Evolutionary conservation across 1,284 basidiomycete species (phyloP).

Genomic region (Microbotryomycetes sp.): DNA sequence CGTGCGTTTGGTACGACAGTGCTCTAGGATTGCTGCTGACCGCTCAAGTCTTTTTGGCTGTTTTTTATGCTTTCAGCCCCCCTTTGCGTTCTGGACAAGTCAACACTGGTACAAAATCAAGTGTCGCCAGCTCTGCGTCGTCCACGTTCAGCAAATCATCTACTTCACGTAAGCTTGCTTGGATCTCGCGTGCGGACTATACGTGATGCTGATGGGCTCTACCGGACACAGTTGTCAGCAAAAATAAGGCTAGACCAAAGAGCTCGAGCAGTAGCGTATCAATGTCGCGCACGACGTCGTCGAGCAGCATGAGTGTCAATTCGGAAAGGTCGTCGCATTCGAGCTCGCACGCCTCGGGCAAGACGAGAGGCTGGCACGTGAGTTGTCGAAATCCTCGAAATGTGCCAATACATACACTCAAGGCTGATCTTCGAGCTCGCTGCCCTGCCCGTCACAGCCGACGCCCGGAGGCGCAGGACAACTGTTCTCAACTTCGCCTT

Average conservation of each 20-base stretch:
- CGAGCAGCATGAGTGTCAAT: not conserved
- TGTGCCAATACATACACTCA: no score
- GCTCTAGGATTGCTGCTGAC: not conserved
- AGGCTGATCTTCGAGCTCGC: no score
- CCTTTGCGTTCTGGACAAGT: conserved; percentile 16
- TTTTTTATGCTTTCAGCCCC: not conserved
- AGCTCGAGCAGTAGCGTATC: not conserved
- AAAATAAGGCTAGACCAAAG: not conserved
- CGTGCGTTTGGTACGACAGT: conserved; percentile 16
- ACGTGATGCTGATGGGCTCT: no score
- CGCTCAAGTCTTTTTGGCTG: not conserved
- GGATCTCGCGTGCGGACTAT: no score
- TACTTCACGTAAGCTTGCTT: not conserved
- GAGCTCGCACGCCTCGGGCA: not conserved
- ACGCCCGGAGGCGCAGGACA: not conserved
- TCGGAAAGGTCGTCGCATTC: not conserved
- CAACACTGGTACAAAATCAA: not conserved
- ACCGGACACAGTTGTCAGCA: not conserved
- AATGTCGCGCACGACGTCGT: conserved; percentile 2
- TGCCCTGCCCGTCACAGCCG: not conserved
- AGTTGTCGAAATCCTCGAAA: no score
- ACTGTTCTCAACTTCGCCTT: not conserved
- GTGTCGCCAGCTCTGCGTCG: not conserved
- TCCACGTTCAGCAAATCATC: not conserved
- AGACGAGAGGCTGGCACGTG: conserved; percentile 2